Base-by-base conservation (phyloP, 176 grass and related monocot species). In the Cenchrus americanus region DNA sequence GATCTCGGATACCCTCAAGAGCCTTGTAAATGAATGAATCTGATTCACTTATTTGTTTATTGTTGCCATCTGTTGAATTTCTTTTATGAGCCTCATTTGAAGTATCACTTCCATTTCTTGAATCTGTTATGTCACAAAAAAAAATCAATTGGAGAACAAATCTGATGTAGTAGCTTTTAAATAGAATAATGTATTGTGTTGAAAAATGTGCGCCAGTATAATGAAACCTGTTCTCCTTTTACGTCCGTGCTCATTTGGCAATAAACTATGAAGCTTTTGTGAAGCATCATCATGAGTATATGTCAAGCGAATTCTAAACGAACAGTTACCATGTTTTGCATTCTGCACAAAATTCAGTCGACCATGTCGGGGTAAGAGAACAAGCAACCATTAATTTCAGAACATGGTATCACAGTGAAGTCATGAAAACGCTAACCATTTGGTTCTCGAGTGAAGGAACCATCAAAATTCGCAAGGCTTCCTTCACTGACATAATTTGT, bases 291-390 rank as follows among this genome's bases (percentile, higher is more conserved):
- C 47, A 86, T 98, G 92, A 51, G 82, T 89, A 88, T 93, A 98
- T 58, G 84, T 90, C 65, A 98, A 94, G 23, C 90, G 87, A 41
- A 98, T 93, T 88, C 71, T 91, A 71, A 98, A 98, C 22, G 87
- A 92, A 85, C 73, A 69, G 42, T 30, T 82, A 77, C 69, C 68
- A 76, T 92, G 84, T 89, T 94, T 92, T 64, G 89, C 85, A 91
- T 70, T 87, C 92, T 98, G 87, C 81, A 88, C 26, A 62, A 62
- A 69, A 66, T 65, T 73, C 71, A 62, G 40, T 30, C 15, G 62
- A 80, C 66, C 23, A 66, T 15, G 18, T 87, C 62, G 47, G 64
- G 40, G 32, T 82, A 61, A 52, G 41, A 17, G 62, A 87, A 76
- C 14, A 80, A 42, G 47, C 4, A 82, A 77, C 50, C 55, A 6